phyloP scores from a whole-genome alignment of 257 asterid species.

The Solanum chmielewskii region DNA sequence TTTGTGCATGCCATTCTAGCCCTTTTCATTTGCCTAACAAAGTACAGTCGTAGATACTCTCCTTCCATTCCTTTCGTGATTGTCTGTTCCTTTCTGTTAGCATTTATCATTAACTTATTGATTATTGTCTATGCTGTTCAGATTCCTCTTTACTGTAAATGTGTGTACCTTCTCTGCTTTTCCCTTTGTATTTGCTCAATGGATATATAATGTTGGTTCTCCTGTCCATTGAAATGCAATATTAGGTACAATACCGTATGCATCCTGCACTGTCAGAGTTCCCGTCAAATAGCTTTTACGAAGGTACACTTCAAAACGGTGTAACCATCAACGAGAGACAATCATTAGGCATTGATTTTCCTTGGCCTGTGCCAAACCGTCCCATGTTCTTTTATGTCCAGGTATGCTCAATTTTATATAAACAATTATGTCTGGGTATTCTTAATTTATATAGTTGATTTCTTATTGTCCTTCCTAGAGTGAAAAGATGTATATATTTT shows the following conservation, averaged over 20 bases:
- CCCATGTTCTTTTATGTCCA: slow-evolving; percentile 99
- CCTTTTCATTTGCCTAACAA: neutral
- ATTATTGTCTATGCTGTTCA: neutral
- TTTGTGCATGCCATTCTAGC: neutral
- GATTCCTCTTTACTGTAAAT: neutral
- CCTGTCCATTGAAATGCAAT: neutral
- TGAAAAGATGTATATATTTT: neutral
- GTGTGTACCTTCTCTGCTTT: neutral
- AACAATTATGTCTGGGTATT: neutral
- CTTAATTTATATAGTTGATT: neutral
- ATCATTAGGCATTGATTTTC: slow-evolving; percentile 96
- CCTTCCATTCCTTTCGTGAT: neutral
- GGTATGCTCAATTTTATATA: slow-evolving; percentile 24
- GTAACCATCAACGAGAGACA: slow-evolving; percentile 89
- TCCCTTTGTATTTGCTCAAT: neutral
- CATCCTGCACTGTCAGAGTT: slow-evolving; percentile 97
- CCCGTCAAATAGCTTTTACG: slow-evolving; percentile 95
- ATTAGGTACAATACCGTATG: slow-evolving; percentile 97
- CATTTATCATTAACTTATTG: neutral
- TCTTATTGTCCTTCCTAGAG: neutral
- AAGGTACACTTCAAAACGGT: slow-evolving; percentile 99
- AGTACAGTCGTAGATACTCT: neutral
- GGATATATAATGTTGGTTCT: neutral
- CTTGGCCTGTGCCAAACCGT: slow-evolving; percentile 98
- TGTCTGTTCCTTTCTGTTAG: neutral